Percentiles rank a stretch among this genome's conserved stretches.
phyloP scores from a whole-genome alignment of 805 yeast genomes.

The Nakazawaea ernobii region DNA sequence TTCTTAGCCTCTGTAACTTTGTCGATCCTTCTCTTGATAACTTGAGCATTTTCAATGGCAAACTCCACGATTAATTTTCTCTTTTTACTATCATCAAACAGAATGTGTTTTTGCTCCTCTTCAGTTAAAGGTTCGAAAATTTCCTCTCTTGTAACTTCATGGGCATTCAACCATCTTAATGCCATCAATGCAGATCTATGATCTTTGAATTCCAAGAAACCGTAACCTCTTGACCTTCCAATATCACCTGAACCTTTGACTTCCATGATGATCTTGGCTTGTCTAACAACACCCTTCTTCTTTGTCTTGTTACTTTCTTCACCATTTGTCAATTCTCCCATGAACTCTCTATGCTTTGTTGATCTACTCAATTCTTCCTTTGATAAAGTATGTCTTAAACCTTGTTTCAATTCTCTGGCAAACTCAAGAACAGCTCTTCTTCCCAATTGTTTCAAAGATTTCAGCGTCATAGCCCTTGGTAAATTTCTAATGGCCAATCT shows the following conservation, averaged over 20 bases:
- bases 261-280: constrained; percentile 90
- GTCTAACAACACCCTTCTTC: constrained; percentile 86
- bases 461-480: constrained; percentile 88
- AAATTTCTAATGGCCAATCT: constrained; percentile 91
- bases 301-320: constrained; percentile 56
- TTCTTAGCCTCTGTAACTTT: constrained; percentile 41
- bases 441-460: constrained; percentile 84
- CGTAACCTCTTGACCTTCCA: constrained; percentile 96
- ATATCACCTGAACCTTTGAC: constrained; percentile 80
- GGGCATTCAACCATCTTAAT: constrained; percentile 94
- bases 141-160: constrained; percentile 70
- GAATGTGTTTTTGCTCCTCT: constrained; percentile 55
- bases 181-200: constrained; percentile 95
- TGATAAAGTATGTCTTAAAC: constrained; percentile 73
- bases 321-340: constrained; percentile 31
- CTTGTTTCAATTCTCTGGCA: constrained; percentile 80
- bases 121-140: constrained; percentile 63
- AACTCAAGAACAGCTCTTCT: constrained; percentile 92
- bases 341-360: constrained; percentile 47
- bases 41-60: constrained; percentile 93
- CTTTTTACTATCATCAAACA: constrained; percentile 47
- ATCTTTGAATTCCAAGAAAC: constrained; percentile 88
- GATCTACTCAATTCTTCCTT: constrained; percentile 88
- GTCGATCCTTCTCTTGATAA: constrained; percentile 84
- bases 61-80: constrained; percentile 89